A percentile compares a stretch with the other conserved stretches of the same genome.
Evolutionary conservation across 805 yeast genomes (phyloP).

Genomic region (Yamadazyma takamatsuzukensis): DNA sequence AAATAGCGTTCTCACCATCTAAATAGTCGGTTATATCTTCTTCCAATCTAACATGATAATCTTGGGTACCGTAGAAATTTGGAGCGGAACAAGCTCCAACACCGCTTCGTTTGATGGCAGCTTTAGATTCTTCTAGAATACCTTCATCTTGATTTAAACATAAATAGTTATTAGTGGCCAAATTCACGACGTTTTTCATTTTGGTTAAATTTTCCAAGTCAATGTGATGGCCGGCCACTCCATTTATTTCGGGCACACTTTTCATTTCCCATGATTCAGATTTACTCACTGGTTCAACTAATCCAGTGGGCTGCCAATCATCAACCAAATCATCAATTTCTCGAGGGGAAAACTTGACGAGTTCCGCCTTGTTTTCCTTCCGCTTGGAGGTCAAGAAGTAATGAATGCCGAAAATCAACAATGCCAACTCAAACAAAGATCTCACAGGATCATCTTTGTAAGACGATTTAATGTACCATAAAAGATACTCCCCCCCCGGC

Average conservation of each 20-base stretch:
- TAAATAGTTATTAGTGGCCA: constrained; percentile 71
- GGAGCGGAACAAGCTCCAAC: constrained; percentile 99
- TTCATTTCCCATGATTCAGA: constrained; percentile 60
- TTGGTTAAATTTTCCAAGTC: constrained; percentile 15
- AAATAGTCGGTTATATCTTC: constrained; percentile 70
- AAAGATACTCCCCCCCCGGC: constrained; percentile 58
- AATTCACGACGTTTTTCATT: constrained; percentile 48
- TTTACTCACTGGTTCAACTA: constrained; percentile 53
- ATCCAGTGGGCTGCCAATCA: constrained; percentile 91
- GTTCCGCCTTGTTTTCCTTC: constrained; percentile 69
- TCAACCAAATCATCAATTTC: constrained; percentile 82
- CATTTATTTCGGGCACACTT: constrained; percentile 60
- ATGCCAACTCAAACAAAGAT: constrained; percentile 71
- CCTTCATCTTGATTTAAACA: constrained; percentile 49
- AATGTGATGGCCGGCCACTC: constrained; percentile 45
- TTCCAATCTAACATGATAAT: constrained; percentile 79
- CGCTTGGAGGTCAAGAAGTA: constrained; percentile 79
- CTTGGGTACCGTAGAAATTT: constrained; percentile 94
- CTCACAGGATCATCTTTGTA: constrained; percentile 93
- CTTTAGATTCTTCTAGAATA: constrained; percentile 52
- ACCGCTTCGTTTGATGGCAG: constrained; percentile 66
- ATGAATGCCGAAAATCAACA: constrained; percentile 76
- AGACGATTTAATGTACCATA: constrained; percentile 76
- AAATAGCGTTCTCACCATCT: constrained; percentile 71
- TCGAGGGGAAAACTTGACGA: constrained; percentile 51